A percentile compares a stretch with the other conserved stretches of the same genome.
Evolutionary conservation across 2,329 filamentous ascomycete species (phyloP).

Genomic region (Tolypocladium sp.): DNA sequence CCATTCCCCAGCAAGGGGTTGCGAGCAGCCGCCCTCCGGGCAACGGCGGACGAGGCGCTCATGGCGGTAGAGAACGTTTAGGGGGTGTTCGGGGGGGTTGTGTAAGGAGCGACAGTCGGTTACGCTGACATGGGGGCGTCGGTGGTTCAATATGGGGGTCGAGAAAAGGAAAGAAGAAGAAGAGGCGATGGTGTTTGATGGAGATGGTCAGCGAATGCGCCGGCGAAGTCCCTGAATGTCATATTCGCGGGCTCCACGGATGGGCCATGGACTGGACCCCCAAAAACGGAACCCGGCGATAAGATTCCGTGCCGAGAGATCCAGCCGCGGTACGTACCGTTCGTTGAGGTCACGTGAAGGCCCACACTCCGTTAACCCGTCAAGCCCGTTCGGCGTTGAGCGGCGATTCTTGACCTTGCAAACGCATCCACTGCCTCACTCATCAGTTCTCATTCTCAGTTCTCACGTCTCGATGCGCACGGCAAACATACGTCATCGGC

Average conservation of each 20-base stretch:
- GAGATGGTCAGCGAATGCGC: background rate
- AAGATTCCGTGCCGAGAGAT: background rate
- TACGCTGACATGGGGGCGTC: background rate
- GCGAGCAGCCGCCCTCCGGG: conserved; percentile 43
- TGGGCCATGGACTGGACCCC: background rate
- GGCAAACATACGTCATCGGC: background rate
- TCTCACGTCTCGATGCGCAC: no score
- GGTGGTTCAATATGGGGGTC: background rate
- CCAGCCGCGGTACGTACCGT: background rate
- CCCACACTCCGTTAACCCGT: no score
- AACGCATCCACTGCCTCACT: no score
- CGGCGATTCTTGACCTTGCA: no score
- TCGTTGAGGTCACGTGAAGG: background rate
- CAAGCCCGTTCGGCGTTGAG: no score
- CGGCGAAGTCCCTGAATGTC: background rate
- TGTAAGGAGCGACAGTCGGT: background rate
- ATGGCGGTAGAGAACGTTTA: conserved; percentile 22
- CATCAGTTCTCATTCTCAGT: no score
- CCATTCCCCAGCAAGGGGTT: conserved; percentile 42
- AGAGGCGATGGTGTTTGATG: background rate
- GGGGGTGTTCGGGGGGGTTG: no score
- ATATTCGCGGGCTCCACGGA: background rate
- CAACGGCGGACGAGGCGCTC: conserved; percentile 48
- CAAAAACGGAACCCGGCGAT: background rate
- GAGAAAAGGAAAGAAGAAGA: background rate